Percentiles rank a stretch among this genome's conserved stretches.
Conservation (phyloP, 1,284 basidiomycete genomes). For the Boletus holoroseus region DNA sequence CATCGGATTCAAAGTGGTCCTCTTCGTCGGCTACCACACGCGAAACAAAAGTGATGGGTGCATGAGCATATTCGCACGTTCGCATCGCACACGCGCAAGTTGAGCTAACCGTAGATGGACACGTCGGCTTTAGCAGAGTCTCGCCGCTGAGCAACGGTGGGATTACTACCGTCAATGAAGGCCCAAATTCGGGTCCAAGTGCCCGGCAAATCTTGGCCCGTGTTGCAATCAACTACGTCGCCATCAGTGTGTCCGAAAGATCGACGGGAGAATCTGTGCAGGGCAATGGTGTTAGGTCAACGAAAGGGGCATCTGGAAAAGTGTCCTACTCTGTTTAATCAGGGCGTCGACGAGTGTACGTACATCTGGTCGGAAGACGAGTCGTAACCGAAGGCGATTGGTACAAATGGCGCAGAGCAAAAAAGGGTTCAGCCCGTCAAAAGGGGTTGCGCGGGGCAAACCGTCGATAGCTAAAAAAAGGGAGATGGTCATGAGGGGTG, state of each 20-base stretch:
- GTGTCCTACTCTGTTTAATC: slow-evolving; percentile 62
- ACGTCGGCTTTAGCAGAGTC: slow-evolving; percentile 78
- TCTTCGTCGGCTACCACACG: slow-evolving; percentile 49
- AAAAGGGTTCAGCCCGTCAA: too few relatives aligned
- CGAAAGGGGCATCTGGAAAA: neutral
- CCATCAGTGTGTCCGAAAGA: slow-evolving; percentile 58
- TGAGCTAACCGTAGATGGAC: slow-evolving; percentile 60
- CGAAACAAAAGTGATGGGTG: too few relatives aligned
- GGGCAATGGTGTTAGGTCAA: neutral
- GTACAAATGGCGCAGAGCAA: slow-evolving; percentile 34
- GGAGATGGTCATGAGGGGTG: neutral
- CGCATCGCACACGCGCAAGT: neutral
- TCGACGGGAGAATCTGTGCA: slow-evolving; percentile 56
- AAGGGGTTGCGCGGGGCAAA: too few relatives aligned
- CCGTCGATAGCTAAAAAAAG: too few relatives aligned
- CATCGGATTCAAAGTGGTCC: slow-evolving; percentile 52
- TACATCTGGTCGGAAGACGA: slow-evolving; percentile 72
- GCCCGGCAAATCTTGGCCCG: slow-evolving; percentile 83
- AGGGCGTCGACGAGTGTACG: slow-evolving; percentile 66
- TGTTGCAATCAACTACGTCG: slow-evolving; percentile 67
- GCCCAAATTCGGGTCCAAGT: slow-evolving; percentile 75
- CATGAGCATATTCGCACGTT: neutral
- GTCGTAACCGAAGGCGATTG: slow-evolving; percentile 76
- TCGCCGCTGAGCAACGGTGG: slow-evolving; percentile 71
- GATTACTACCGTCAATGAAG: slow-evolving; percentile 78